Evolutionary conservation across 306 rosid species (phyloP), one percentile per base, ranked within the genome.

Genomic region (Cotoneaster glaucophyllus): DNA sequence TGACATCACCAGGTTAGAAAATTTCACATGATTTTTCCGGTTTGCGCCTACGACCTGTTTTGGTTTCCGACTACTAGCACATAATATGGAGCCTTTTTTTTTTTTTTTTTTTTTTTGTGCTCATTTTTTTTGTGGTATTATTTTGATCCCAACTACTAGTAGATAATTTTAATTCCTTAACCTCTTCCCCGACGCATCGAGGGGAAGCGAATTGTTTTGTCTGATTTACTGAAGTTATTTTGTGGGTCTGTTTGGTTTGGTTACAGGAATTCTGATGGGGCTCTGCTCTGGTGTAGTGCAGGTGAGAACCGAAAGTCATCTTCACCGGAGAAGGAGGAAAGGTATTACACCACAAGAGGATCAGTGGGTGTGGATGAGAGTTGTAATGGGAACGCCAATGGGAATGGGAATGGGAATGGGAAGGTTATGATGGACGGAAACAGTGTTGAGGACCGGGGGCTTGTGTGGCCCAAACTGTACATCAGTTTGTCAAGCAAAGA

Each of bases 271-370:
- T 87, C 85, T 11, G 93, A 86, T 29, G 85, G 85, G 70, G 74
- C 87, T 12, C 69, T 81, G 74, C 91, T 81, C 45, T 83, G 90
- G 56, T 83, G 64, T 28, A 21, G 61, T 25, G 87, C 64, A 3
- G 88, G 78, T 6, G 88, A 86, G 7, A 74, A 57, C 41, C 63
- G 87, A 82, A 89, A 89, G 81, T 76, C 91, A 34, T 76, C 87
- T 8, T 88, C 91, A 53, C 97, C 90, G 72, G 97, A 89, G 85
- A 87, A 87, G 86, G 97, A 91, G 54, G 96, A 91, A 21, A 85
- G 97, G 65, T 91, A 84, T 84, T 87, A 89, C 68, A 82, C 90
- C 17, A 91, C 90, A 3, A 86, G 97, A 61, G 97, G 97, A 2
- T 86, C 96, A 4, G 83, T 80, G 74, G 88, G 69, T n/a, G 88